Conservation (phyloP, 768 basidiomycete genomes). For the Trametes villosa region DNA sequence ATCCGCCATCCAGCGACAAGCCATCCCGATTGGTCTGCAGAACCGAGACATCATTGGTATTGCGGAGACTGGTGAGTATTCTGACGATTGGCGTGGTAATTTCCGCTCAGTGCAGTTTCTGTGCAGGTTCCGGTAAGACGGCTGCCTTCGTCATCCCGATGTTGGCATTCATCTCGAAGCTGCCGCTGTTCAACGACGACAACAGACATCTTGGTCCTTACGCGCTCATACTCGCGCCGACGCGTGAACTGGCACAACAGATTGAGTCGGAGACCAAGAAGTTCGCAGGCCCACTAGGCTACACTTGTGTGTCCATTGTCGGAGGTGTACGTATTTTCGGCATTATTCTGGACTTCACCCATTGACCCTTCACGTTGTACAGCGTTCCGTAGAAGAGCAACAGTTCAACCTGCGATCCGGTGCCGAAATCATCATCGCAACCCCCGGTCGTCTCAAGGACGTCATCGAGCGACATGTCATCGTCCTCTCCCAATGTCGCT, state of each 20-base stretch:
- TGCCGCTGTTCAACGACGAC: slow-evolving; percentile 89
- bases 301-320: slow-evolving; percentile 95
- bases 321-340: slow-evolving; percentile 73
- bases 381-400: slow-evolving; percentile 96
- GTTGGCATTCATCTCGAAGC: slow-evolving; percentile 88
- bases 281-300: slow-evolving; percentile 90
- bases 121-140: slow-evolving; percentile 94
- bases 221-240: slow-evolving; percentile 91
- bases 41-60: slow-evolving; percentile 98
- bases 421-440: slow-evolving; percentile 98
- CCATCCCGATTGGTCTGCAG: slow-evolving; percentile 97
- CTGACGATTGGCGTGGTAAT: slow-evolving; percentile 3
- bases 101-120: not conserved
- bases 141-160: slow-evolving; percentile 99
- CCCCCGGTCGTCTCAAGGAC: slow-evolving; percentile 97
- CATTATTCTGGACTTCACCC: not conserved
- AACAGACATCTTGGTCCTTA: slow-evolving; percentile 94
- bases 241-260: slow-evolving; percentile 98
- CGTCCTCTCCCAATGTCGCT: slow-evolving; percentile 95
- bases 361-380: slow-evolving; percentile 20
- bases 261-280: slow-evolving; percentile 92
- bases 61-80: slow-evolving; percentile 86
- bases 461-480: slow-evolving; percentile 95
- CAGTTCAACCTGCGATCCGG: slow-evolving; percentile 98
- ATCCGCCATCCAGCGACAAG: slow-evolving; percentile 95